A percentile compares a stretch with the other conserved stretches of the same genome.
These are phyloP conservation scores for Chaetomiaceae sp. DNA, from an alignment of 2,329 filamentous ascomycete genomes.

Conservation along the genomic window DNA sequence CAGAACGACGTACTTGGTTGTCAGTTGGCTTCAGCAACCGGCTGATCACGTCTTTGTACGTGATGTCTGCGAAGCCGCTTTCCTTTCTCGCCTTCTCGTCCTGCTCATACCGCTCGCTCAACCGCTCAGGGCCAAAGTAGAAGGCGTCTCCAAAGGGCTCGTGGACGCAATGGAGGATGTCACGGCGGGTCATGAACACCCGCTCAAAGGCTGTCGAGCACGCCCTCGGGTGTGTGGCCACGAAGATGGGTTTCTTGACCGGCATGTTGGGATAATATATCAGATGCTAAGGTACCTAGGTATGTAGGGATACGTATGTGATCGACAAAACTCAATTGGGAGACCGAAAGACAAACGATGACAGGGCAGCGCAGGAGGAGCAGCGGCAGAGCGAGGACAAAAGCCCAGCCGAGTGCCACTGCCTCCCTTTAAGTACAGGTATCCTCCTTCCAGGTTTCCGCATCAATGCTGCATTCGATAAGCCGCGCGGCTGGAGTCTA, in stretches of 20 bases:
- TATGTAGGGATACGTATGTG: background rate
- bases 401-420: too few species aligned
- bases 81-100: slow-evolving; percentile 51
- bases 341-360: too few species aligned
- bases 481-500: too few species aligned
- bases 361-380: too few species aligned
- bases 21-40: slow-evolving; percentile 60
- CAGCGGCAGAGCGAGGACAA: too few species aligned
- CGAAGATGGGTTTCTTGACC: slow-evolving; percentile 71
- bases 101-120: slow-evolving; percentile 70
- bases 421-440: too few species aligned
- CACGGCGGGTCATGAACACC: slow-evolving; percentile 91
- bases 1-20: slow-evolving; percentile 49
- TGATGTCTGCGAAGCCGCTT: slow-evolving; percentile 63
- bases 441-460: too few species aligned
- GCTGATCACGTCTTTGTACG: slow-evolving; percentile 72
- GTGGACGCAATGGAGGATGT: slow-evolving; percentile 77
- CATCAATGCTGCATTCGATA: too few species aligned
- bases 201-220: slow-evolving; percentile 97
- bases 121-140: slow-evolving; percentile 87
- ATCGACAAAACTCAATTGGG: background rate
- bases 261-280: slow-evolving; percentile 49
- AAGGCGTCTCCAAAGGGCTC: slow-evolving; percentile 97
- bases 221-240: slow-evolving; percentile 87
- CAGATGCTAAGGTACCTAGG: too few species aligned